Conservation (phyloP, 2,329 filamentous ascomycete species). For the Allantophomopsis lycopodina region DNA sequence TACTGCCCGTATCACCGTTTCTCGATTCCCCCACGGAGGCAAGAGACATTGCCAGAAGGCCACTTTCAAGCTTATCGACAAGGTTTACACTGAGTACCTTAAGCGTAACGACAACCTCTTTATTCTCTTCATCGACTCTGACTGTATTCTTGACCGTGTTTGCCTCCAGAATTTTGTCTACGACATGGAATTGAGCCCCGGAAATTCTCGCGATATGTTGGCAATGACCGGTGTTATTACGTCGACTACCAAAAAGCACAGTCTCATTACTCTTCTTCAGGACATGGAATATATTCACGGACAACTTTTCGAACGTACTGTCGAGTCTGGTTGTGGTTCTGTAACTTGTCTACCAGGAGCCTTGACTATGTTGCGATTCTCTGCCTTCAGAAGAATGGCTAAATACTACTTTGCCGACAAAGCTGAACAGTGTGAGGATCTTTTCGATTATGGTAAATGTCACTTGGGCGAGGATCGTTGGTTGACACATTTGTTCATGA, state of each 20-base stretch:
- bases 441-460: constrained; percentile 94
- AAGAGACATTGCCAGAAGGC: constrained; percentile 90
- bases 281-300: constrained; percentile 98
- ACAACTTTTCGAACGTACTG: constrained; percentile 87
- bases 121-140: constrained; percentile 92
- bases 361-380: constrained; percentile 91
- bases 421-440: constrained; percentile 84
- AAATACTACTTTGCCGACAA: constrained; percentile 98
- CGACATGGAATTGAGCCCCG: constrained; percentile 94
- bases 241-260: constrained; percentile 78
- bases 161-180: constrained; percentile 97
- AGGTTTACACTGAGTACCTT: constrained; percentile 77
- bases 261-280: constrained; percentile 81
- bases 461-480: constrained; percentile 92
- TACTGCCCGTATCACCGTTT: constrained; percentile 74
- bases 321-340: constrained; percentile 86
- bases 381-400: constrained; percentile 90
- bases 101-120: constrained; percentile 85
- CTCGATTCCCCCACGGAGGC: constrained; percentile 82
- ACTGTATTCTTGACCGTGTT: constrained; percentile 82
- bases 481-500: constrained; percentile 98
- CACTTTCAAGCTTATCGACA: constrained; percentile 88
- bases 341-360: constrained; percentile 93
- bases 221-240: constrained; percentile 98
- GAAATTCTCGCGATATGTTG: constrained; percentile 83